These are phyloP conservation scores for Trichoderma citrinoviride DNA, from an alignment of 2,329 filamentous ascomycete genomes.

Conservation along the genomic window DNA sequence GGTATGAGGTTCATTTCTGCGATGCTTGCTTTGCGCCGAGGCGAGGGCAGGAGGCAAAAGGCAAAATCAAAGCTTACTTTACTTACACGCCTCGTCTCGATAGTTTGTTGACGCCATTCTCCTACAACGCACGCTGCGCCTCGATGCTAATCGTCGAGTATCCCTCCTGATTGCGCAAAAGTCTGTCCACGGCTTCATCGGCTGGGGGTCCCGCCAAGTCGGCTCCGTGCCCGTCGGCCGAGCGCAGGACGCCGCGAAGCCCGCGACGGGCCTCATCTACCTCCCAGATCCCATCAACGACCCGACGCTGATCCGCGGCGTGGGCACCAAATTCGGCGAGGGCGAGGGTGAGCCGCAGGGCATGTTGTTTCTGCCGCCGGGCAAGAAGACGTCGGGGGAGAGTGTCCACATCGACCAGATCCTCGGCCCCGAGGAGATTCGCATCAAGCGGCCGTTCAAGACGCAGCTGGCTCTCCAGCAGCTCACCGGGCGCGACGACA, in stretches of 20 bases:
- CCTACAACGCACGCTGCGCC: slow-evolving; percentile 84
- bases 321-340: slow-evolving; percentile 78
- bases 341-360: slow-evolving; percentile 72
- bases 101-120: slow-evolving; percentile 95
- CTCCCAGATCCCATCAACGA: slow-evolving; percentile 84
- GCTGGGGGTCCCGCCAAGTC: slow-evolving; percentile 77
- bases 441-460: slow-evolving; percentile 85
- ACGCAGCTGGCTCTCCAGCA: slow-evolving; percentile 72
- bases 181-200: slow-evolving; percentile 91
- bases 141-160: slow-evolving; percentile 82
- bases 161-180: slow-evolving; percentile 94
- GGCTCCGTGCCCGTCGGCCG: slow-evolving; percentile 91
- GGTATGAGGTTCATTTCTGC: slow-evolving; percentile 47
- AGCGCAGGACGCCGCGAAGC: slow-evolving; percentile 83
- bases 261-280: slow-evolving; percentile 76
- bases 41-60: background rate
- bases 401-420: slow-evolving; percentile 84
- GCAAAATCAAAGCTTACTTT: too few relatives aligned
- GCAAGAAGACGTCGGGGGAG: slow-evolving; percentile 72
- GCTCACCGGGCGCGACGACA: slow-evolving; percentile 75
- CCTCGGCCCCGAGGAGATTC: slow-evolving; percentile 72
- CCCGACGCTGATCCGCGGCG: slow-evolving; percentile 73
- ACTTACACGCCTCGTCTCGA: background rate
- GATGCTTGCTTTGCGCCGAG: background rate
- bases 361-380: slow-evolving; percentile 79